Conservation (phyloP, 192 early-diverging fungal genomes). For the Pecoramyces ruminantium region DNA sequence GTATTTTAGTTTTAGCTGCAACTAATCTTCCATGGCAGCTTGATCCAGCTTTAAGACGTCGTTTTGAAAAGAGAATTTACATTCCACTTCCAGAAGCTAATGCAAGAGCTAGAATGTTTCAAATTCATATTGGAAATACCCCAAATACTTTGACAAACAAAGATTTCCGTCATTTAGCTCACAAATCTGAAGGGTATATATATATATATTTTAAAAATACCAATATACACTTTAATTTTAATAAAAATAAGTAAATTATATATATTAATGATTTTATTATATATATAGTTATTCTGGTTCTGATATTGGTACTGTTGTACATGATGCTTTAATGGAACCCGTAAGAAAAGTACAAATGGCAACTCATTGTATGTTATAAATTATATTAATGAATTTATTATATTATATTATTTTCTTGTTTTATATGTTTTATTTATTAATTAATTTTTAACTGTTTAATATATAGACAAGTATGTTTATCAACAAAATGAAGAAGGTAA, state of each 20-base stretch:
- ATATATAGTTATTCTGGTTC: conserved; percentile 69
- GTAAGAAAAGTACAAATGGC: conserved; percentile 88
- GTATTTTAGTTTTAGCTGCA: conserved; percentile 88
- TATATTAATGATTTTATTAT: neutral
- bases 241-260: too few relatives aligned
- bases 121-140: conserved; percentile 81
- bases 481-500: conserved; percentile 30
- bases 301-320: conserved; percentile 83
- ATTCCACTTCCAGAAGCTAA: conserved; percentile 85
- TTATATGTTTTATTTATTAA: neutral
- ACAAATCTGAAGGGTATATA: conserved; percentile 61
- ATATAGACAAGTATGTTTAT: neutral
- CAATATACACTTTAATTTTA: too few relatives aligned
- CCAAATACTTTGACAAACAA: conserved; percentile 55
- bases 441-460: too few relatives aligned
- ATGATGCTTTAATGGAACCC: conserved; percentile 95
- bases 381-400: neutral
- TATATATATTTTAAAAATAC: neutral
- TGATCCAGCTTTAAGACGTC: conserved; percentile 78
- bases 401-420: neutral
- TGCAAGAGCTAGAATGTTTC: conserved; percentile 80
- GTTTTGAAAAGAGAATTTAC: conserved; percentile 96
- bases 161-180: conserved; percentile 61
- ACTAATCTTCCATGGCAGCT: conserved; percentile 96
- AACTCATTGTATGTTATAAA: conserved; percentile 74